Evolutionary conservation across 305 asterid species (phyloP).

Genomic region (Vinca major): DNA sequence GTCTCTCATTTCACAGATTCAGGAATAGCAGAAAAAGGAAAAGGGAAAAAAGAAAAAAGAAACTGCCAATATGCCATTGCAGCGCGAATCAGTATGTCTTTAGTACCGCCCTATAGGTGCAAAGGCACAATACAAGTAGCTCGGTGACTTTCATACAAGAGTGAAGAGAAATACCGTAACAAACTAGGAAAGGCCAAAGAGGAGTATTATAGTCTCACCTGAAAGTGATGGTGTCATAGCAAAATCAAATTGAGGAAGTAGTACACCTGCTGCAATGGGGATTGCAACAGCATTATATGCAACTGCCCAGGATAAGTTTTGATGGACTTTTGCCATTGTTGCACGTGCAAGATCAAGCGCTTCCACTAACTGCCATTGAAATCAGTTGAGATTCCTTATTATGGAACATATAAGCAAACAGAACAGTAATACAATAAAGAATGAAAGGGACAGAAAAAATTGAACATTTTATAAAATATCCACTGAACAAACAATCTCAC

Average conservation of each 20-base stretch:
- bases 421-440: neutral
- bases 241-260: slow-evolving; percentile 85
- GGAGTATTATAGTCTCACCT: slow-evolving; percentile 30
- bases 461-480: neutral
- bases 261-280: slow-evolving; percentile 89
- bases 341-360: slow-evolving; percentile 88
- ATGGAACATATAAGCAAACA: neutral
- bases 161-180: neutral
- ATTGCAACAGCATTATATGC: slow-evolving; percentile 79
- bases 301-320: slow-evolving; percentile 87
- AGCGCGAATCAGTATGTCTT: neutral
- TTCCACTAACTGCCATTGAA: slow-evolving; percentile 60
- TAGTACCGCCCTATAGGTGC: neutral
- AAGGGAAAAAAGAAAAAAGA: no score
- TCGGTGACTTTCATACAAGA: neutral
- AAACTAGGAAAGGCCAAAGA: slow-evolving; percentile 2
- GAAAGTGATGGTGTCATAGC: slow-evolving; percentile 98
- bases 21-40: neutral
- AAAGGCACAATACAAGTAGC: neutral
- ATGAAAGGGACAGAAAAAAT: neutral
- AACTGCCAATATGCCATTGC: neutral
- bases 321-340: slow-evolving; percentile 88
- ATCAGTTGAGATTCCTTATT: slow-evolving; percentile 13
- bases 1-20: neutral
- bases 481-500: neutral